phyloP scores from a whole-genome alignment of 2,329 filamentous ascomycete genomes.

The Penicillium olsonii region DNA sequence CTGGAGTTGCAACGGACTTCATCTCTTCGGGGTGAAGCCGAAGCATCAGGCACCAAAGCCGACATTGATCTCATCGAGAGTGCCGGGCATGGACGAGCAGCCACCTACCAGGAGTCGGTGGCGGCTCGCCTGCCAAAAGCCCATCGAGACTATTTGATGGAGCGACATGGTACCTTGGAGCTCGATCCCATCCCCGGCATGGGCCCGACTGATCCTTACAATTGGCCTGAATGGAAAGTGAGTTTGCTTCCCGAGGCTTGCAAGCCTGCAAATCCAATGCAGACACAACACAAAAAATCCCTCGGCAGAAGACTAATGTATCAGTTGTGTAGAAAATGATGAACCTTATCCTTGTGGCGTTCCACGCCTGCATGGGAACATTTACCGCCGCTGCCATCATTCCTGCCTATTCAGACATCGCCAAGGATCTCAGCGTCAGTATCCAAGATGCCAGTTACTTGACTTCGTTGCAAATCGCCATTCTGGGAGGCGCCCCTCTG shows the following conservation, averaged over 20 bases:
- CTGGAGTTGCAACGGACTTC: conserved; percentile 30
- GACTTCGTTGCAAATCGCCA: conserved; percentile 57
- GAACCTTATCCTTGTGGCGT: conserved; percentile 58
- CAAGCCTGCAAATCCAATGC: background rate
- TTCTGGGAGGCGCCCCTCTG: conserved; percentile 55
- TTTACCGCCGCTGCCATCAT: conserved; percentile 60
- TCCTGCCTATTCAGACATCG: conserved; percentile 57
- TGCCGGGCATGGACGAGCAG: conserved; percentile 25
- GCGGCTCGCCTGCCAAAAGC: conserved; percentile 29
- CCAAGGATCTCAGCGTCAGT: conserved; percentile 51
- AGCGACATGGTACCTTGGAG: conserved; percentile 57
- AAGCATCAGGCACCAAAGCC: conserved; percentile 19
- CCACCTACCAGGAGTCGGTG: conserved; percentile 29
- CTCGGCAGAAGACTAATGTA: conserved; percentile 5
- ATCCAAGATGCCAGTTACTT: conserved; percentile 56
- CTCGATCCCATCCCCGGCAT: conserved; percentile 56
- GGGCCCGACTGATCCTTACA: conserved; percentile 57
- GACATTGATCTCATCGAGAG: conserved; percentile 34
- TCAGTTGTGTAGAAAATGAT: conserved; percentile 48
- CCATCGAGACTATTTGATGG: conserved; percentile 52
- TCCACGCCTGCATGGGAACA: conserved; percentile 60
- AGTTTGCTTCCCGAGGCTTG: background rate
- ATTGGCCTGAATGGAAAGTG: conserved; percentile 58
- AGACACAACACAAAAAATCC: background rate
- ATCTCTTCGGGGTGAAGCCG: conserved; percentile 18